phyloP scores from a whole-genome alignment of 2,329 filamentous ascomycete genomes.

The Metarhizium anisopliae region DNA sequence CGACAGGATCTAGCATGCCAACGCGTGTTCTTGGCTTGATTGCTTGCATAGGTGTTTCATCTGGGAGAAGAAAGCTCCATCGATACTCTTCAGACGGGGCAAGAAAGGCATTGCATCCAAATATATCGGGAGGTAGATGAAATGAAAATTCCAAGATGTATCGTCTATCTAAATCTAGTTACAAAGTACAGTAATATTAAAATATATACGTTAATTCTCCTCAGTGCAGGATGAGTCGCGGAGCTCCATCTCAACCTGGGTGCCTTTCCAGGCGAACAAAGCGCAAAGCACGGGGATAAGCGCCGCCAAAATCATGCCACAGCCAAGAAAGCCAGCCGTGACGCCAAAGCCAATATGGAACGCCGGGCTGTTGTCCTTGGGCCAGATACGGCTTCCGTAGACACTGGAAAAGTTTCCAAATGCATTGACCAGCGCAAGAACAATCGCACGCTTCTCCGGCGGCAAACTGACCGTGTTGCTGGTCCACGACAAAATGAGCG shows the following conservation, averaged over 20 bases:
- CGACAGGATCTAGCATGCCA: too few species aligned
- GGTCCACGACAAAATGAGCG: slow-evolving; percentile 17
- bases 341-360: slow-evolving; percentile 20
- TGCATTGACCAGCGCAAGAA: slow-evolving; percentile 22
- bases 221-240: neutral
- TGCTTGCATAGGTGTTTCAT: too few species aligned
- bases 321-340: slow-evolving; percentile 18
- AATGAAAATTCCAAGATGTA: too few species aligned
- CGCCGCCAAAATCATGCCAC: slow-evolving; percentile 11
- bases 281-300: slow-evolving; percentile 9
- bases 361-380: slow-evolving; percentile 14
- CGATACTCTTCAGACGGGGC: too few species aligned
- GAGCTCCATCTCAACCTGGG: neutral
- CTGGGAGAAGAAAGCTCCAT: too few species aligned
- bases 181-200: neutral
- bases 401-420: slow-evolving; percentile 23
- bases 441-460: slow-evolving; percentile 21
- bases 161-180: too few species aligned
- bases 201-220: neutral
- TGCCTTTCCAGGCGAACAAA: neutral
- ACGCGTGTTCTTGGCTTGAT: too few species aligned
- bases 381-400: slow-evolving; percentile 22
- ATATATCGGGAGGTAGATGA: too few species aligned
- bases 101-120: too few species aligned
- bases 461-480: slow-evolving; percentile 17